A percentile compares a stretch with the other conserved stretches of the same genome.
phyloP scores from a whole-genome alignment of 257 asterid genomes.

The Rauvolfia tetraphylla region DNA sequence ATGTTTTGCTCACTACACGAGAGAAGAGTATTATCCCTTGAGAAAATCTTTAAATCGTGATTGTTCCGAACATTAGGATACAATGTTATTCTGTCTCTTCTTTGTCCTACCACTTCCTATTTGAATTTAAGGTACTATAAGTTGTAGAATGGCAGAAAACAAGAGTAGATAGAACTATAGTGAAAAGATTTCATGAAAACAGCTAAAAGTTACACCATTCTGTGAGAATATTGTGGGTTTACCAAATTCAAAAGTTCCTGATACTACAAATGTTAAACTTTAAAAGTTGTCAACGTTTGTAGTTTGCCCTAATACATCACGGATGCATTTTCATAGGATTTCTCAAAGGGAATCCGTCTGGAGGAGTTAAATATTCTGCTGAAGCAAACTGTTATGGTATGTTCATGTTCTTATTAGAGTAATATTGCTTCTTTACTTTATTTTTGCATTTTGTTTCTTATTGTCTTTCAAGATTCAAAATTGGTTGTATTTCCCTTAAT shows the following conservation, averaged over 20 bases:
- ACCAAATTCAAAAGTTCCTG: not conserved
- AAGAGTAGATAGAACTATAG: not conserved
- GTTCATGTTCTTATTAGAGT: slow-evolving; percentile 17
- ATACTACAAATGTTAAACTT: not conserved
- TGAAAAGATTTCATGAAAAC: not conserved
- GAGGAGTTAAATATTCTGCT: slow-evolving; percentile 82
- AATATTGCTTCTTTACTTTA: not conserved
- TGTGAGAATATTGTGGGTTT: not conserved
- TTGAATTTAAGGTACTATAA: not conserved
- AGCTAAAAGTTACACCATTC: not conserved
- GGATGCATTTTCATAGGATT: slow-evolving; percentile 58
- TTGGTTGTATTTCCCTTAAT: not conserved
- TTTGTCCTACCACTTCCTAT: not conserved
- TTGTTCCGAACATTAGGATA: not conserved
- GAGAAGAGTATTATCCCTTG: no score
- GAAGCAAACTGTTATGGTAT: slow-evolving; percentile 91
- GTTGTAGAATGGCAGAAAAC: not conserved
- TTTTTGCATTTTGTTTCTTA: slow-evolving; percentile 5
- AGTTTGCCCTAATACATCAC: slow-evolving; percentile 5
- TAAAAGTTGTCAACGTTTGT: not conserved
- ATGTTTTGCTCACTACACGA: no score
- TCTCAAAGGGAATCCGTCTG: slow-evolving; percentile 84
- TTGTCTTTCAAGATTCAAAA: not conserved
- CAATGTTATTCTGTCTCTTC: not conserved
- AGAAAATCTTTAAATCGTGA: not conserved